Evolutionary conservation across 2,329 filamentous ascomycete species (phyloP).

Genomic region (Paraphoma chrysanthemicola): DNA sequence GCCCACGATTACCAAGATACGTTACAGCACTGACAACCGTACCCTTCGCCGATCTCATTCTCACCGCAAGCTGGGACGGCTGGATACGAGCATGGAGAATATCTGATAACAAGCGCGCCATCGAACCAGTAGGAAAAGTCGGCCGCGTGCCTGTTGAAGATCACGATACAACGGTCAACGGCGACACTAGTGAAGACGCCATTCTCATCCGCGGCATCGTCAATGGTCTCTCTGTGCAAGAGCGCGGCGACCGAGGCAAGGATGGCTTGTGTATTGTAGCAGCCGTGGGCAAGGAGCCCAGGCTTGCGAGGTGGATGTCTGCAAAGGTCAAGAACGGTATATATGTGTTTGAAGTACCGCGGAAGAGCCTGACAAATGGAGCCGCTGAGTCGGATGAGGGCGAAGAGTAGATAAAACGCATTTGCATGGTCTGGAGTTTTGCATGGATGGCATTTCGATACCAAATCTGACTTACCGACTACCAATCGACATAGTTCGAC

Average conservation of each 20-base stretch:
- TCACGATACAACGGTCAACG: constrained; percentile 14
- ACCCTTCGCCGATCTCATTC: constrained; percentile 87
- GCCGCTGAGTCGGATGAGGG: constrained; percentile 12
- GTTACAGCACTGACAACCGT: constrained; percentile 88
- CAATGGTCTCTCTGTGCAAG: constrained; percentile 87
- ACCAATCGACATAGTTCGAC: no score
- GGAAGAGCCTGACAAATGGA: constrained; percentile 33
- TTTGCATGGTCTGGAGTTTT: constrained; percentile 4
- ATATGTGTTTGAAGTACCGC: constrained; percentile 83
- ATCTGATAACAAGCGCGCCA: constrained; percentile 72
- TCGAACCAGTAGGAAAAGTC: constrained; percentile 75
- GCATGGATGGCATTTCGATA: constrained; percentile 5
- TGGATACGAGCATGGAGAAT: constrained; percentile 85
- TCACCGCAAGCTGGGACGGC: constrained; percentile 95
- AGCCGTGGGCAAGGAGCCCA: constrained; percentile 86
- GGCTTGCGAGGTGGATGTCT: constrained; percentile 82
- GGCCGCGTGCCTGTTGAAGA: constrained; percentile 49
- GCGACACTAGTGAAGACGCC: constrained; percentile 24
- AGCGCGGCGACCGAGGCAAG: constrained; percentile 77
- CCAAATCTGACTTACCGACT: neutral
- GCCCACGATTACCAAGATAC: constrained; percentile 74
- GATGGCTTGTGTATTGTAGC: constrained; percentile 81
- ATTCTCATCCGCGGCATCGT: constrained; percentile 73
- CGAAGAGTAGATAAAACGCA: constrained; percentile 9
- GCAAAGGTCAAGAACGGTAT: constrained; percentile 76